phyloP scores from a whole-genome alignment of 78 protist genomes.

The slime mould (Dictyostelium discoideum) region dicty_2.7 NC_007088.5:7083001-7083500 shows the following conservation, averaged over 20 bases:
- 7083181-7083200: constrained; percentile 86
- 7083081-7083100: constrained; percentile 83
- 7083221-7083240: constrained; percentile 60
- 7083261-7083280: constrained; percentile 52
- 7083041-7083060: constrained; percentile 56
- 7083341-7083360: constrained; percentile 25
- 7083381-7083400: constrained; percentile 22
- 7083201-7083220: constrained; percentile 54
- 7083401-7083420: constrained; percentile 16
- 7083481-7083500: constrained; percentile 17
- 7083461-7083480: constrained; percentile 28
- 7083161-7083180: constrained; percentile 78
- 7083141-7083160: constrained; percentile 14
- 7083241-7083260: constrained; percentile 78
- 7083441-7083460: constrained; percentile 30
- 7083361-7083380: neutral
- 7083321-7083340: constrained; percentile 12
- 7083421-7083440: neutral
- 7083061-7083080: constrained; percentile 62
- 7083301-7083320: neutral
- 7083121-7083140: constrained; percentile 14
- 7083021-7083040: constrained; percentile 82
- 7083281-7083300: constrained; percentile 12
- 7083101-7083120: constrained; percentile 72
- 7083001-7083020: constrained; percentile 91